Conservation (phyloP, 176 grass and related monocot species). For the Hyparrhenia diplandra region DNA sequence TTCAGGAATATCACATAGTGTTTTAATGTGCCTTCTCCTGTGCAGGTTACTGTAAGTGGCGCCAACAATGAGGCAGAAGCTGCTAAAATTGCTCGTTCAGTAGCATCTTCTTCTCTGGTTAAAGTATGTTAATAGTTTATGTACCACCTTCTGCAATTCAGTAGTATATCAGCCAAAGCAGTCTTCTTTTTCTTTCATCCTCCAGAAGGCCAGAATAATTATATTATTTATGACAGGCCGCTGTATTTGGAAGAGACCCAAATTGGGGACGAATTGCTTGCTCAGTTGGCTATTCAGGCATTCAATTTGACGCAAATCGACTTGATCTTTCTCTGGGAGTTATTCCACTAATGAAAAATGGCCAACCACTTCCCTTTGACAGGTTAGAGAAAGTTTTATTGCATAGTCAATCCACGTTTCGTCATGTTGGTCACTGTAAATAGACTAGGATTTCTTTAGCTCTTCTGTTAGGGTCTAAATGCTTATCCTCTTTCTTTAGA, state of each 20-base stretch:
- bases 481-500: slow-evolving; percentile 35
- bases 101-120: slow-evolving; percentile 94
- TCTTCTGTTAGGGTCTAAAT: slow-evolving; percentile 15
- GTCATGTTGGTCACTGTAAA: not conserved
- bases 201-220: slow-evolving; percentile 11
- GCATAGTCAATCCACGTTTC: slow-evolving; percentile 17
- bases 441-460: not conserved
- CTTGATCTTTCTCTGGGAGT: slow-evolving; percentile 85
- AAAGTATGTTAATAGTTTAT: slow-evolving; percentile 61
- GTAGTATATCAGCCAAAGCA: not conserved
- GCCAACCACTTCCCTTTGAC: slow-evolving; percentile 89
- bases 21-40: slow-evolving; percentile 6
- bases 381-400: slow-evolving; percentile 53
- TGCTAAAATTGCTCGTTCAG: slow-evolving; percentile 78
- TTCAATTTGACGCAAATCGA: slow-evolving; percentile 60
- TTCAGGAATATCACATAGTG: not conserved
- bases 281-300: slow-evolving; percentile 82
- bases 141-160: not conserved
- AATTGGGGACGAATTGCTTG: slow-evolving; percentile 99
- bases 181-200: slow-evolving; percentile 11
- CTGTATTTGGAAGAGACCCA: slow-evolving; percentile 92
- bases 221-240: slow-evolving; percentile 53
- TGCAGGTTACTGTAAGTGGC: slow-evolving; percentile 73
- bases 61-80: slow-evolving; percentile 72
- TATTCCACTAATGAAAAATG: slow-evolving; percentile 87